A percentile compares a stretch with the other conserved stretches of the same genome.
Evolutionary conservation across 2,329 filamentous ascomycete species (phyloP).

Genomic region (Dendrostoma leiphaemia): DNA sequence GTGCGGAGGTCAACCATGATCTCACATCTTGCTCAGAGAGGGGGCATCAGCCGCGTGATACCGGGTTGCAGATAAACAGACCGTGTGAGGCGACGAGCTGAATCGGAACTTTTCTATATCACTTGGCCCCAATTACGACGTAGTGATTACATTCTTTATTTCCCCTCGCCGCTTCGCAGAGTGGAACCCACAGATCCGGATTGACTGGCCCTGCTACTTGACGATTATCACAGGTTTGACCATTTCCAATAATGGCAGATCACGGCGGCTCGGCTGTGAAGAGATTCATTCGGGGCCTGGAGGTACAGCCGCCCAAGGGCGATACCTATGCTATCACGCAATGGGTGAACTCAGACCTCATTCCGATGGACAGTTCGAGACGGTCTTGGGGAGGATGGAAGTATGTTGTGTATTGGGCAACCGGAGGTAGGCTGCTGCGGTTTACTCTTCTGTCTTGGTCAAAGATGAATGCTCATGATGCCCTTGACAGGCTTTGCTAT

Average conservation of each 20-base stretch:
- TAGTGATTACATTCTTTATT: neutral
- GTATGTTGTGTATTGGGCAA: constrained; percentile 12
- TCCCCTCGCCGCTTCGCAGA: neutral
- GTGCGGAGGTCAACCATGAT: neutral
- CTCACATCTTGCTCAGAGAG: neutral
- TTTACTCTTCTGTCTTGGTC: neutral
- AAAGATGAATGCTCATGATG: neutral
- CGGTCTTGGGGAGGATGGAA: constrained; percentile 12
- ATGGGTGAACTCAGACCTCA: constrained; percentile 10
- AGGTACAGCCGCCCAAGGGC: constrained; percentile 2
- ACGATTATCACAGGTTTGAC: too few relatives aligned
- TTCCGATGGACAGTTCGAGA: constrained; percentile 10
- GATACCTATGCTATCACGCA: constrained; percentile 6
- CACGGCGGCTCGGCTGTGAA: constrained; percentile 1
- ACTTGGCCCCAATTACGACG: too few relatives aligned
- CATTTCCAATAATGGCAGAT: too few relatives aligned
- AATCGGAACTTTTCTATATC: too few relatives aligned
- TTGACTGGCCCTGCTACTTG: neutral
- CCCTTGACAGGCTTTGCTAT: constrained; percentile 9
- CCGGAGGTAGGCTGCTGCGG: constrained; percentile 1
- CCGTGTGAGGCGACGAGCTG: too few relatives aligned
- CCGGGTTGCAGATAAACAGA: neutral
- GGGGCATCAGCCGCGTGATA: too few relatives aligned
- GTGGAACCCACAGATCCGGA: too few relatives aligned
- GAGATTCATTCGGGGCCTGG: constrained; percentile 1